Evolutionary conservation across 495 filamentous ascomycete species (phyloP).

Genomic region (Penicillium desertorum): DNA sequence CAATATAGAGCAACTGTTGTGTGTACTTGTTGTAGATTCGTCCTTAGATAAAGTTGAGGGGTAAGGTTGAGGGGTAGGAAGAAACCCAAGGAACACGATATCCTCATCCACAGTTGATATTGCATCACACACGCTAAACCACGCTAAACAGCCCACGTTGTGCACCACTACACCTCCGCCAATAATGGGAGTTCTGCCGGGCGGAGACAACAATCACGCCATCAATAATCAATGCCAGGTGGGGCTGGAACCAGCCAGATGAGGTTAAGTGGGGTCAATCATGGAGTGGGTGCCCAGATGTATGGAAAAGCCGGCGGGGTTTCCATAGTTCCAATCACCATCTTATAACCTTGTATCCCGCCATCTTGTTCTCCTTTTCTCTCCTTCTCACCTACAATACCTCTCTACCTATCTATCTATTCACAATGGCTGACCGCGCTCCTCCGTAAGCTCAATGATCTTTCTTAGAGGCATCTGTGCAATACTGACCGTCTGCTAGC

Average conservation of each 20-base stretch:
- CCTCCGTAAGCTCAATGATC: slow-evolving; percentile 46
- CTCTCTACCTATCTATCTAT: slow-evolving; percentile 9
- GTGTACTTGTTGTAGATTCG: too few species aligned
- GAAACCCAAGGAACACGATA: neutral
- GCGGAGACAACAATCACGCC: slow-evolving; percentile 44
- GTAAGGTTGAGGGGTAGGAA: neutral
- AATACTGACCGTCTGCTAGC: slow-evolving; percentile 33
- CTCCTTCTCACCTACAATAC: neutral
- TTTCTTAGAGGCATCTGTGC: neutral
- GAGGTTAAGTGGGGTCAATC: neutral
- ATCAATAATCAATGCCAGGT: slow-evolving; percentile 14
- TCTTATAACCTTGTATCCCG: slow-evolving; percentile 24
- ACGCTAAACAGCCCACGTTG: slow-evolving; percentile 36
- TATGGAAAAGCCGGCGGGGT: slow-evolving; percentile 2
- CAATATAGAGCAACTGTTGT: neutral
- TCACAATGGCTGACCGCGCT: slow-evolving; percentile 54
- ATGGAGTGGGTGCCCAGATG: neutral
- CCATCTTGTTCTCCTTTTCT: slow-evolving; percentile 7
- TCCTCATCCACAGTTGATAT: slow-evolving; percentile 9
- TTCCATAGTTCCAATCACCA: neutral
- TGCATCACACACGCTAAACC: slow-evolving; percentile 29
- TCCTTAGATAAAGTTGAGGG: neutral
- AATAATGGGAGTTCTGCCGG: slow-evolving; percentile 34
- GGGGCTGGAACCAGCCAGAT: neutral
- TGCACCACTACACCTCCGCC: slow-evolving; percentile 1